Evolutionary conservation across 306 rosid species (phyloP), one percentile per base, ranked within the genome.

Genomic region (Carpinus fangiana): DNA sequence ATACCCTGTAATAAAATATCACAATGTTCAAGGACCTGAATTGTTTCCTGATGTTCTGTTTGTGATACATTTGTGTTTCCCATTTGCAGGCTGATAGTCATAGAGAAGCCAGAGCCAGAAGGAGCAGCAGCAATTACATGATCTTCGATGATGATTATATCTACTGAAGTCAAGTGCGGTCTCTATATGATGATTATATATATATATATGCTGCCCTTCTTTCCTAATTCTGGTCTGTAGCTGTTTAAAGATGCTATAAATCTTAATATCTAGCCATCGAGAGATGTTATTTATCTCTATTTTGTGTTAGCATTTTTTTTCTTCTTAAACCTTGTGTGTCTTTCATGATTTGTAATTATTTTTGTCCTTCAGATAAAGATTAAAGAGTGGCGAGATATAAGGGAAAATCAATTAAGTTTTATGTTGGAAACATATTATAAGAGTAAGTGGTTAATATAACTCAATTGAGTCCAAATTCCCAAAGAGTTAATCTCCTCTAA

Each of bases 101-200:
- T 21, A 87, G 96, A 83, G 96, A 92, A 76, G 76, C 87, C 71
- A 88, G 88, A 85, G 76, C 84, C 28, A 86, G 88, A 74, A 92
- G 86, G 84, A 87, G 71, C 82, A 86, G 71, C 82, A 86, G 80
- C 83, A 93, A 90, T 74, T 75, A 89, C 84, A 87, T 82, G 91
- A 89, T 89, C 79, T 93, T 89, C 80, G 90, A 91, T 77, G 93
- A 91, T 80, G 97, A 93, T 86, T 90, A 81, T 64, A 84, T 75
- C 54, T 84, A 87, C 73, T 87, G 66, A 79, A 73, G 34, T 31
- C 34, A 31, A 31, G 10, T 75, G 12, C 47, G 65, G 70, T 69
- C 36, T 57, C 64, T 11, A 57, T 57, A 21, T 57, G 31, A 21
- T 57, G 11, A 38, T 38, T 38, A 38, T 57, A 11, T 8, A 18